Percentiles rank a stretch among this genome's conserved stretches.
Evolutionary conservation across 1,284 basidiomycete genomes (phyloP).

Genomic region (Sporisorium graminicola): DNA sequence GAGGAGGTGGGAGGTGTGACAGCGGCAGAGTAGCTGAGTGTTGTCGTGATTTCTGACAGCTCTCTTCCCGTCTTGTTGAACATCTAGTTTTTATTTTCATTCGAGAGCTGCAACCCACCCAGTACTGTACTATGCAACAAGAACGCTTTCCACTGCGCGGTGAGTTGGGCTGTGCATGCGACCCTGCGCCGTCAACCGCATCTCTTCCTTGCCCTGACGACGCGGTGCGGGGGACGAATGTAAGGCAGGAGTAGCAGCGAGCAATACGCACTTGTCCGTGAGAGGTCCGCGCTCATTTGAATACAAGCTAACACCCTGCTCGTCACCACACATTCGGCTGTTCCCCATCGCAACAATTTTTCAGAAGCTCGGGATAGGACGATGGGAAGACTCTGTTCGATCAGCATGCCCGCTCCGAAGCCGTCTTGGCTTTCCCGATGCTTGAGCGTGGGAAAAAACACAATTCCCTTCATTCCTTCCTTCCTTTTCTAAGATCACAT

Average conservation of each 20-base stretch:
- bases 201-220: background rate
- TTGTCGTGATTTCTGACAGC: constrained; percentile 5
- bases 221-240: constrained; percentile 4
- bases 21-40: background rate
- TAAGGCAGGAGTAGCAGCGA: background rate
- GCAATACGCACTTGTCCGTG: background rate
- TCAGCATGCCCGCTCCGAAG: background rate
- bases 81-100: constrained; percentile 14
- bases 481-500: constrained; percentile 23
- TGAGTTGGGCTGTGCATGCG: constrained; percentile 2
- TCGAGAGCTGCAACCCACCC: too few species aligned
- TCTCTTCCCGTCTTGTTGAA: constrained; percentile 16
- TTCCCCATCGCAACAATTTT: too few species aligned
- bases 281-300: background rate
- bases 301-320: background rate
- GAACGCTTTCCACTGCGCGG: background rate
- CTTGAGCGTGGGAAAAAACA: constrained; percentile 22
- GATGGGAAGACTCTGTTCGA: background rate
- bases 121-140: background rate
- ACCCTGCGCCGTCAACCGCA: constrained; percentile 6
- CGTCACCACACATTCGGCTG: background rate
- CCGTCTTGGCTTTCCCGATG: constrained; percentile 16
- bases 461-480: background rate
- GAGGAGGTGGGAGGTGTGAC: background rate
- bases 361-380: background rate